Evolutionary conservation across 345 rosid genomes (phyloP), one percentile per base, ranked within the genome.

Genomic region (Populus ilicifolia): DNA sequence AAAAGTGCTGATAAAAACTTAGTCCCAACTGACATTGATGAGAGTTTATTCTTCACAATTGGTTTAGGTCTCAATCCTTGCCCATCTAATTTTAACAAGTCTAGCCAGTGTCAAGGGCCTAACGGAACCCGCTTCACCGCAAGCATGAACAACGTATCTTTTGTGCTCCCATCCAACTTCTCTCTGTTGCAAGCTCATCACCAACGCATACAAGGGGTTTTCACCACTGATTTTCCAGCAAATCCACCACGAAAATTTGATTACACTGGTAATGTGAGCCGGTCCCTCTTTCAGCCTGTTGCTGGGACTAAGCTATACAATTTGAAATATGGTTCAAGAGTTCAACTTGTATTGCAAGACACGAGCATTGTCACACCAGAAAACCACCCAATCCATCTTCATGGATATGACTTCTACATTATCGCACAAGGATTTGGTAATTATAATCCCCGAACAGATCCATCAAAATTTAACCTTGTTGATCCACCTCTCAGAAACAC

Each of bases 101-200:
- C 78, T 16, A 74, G 68, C 25, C 80, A 77, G 38, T 78, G 87
- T 23, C 81, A 75, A 20, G 86, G 82, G 46, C 77, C 79, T 6
- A 78, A 82, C 10, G 87, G 88, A 33, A 81, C 78, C 9, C 52
- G 84, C 30, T 81, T 87, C 52, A 30, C 86, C 8, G 83, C 91
- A 18, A 86, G 89, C 75, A 67, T 89, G 81, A 89, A 89, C 83
- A 89, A 89, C 64, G 82, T 89, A 8, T 86, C 85, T 21, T 87
- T 84, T 36, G 36, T 73, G 14, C 73, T 81, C 33, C 90, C 90
- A 0, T 67, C 78, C 3, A 66, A 8, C 63, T 70, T 78, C 27
- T 85, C 86, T 52, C 46, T 86, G 0, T 61, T 88, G 62, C 88
- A 88, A 82, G 91, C 91, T 27, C 83, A 83, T 41, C 77, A 83